A percentile compares a stretch with the other conserved stretches of the same genome.
These are phyloP conservation scores for Penicillium nucicola DNA, from an alignment of 495 filamentous ascomycete genomes.

Conservation along the genomic window DNA sequence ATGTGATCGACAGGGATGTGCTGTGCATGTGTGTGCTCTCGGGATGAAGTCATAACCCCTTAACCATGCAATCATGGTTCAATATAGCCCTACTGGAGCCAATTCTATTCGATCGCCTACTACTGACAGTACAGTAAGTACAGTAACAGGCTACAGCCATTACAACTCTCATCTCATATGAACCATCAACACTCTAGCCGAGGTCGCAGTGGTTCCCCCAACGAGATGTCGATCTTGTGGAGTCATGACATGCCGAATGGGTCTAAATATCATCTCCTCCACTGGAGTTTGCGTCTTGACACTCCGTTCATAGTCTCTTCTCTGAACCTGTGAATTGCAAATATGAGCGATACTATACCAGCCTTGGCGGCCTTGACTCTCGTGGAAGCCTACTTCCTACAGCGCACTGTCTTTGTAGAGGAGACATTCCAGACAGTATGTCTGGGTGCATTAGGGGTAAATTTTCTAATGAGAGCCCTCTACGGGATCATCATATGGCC, in stretches of 20 bases:
- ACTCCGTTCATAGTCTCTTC: too few species aligned
- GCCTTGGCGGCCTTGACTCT: conserved; percentile 21
- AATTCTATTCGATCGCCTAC: too few species aligned
- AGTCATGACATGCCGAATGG: neutral
- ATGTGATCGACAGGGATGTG: too few species aligned
- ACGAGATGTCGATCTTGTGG: conserved; percentile 6
- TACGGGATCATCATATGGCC: conserved; percentile 67
- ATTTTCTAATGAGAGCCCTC: conserved; percentile 23
- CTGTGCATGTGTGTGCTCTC: too few species aligned
- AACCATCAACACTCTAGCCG: neutral
- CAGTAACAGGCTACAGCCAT: too few species aligned
- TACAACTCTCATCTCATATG: too few species aligned
- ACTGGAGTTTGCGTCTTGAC: too few species aligned
- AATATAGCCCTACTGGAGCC: neutral
- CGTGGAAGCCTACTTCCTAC: conserved; percentile 29
- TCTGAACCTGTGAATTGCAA: too few species aligned
- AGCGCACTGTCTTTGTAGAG: conserved; percentile 26
- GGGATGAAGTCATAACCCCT: too few species aligned
- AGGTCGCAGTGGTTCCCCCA: conserved; percentile 6
- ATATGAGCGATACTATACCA: conserved; percentile 8
- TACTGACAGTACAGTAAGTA: too few species aligned
- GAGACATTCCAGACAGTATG: conserved; percentile 20
- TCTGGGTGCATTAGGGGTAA: conserved; percentile 21
- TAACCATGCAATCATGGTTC: too few species aligned
- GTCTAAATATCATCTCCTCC: neutral